phyloP scores from a whole-genome alignment of 164 flowering plant species.

The Hamamelis virginiana region DNA sequence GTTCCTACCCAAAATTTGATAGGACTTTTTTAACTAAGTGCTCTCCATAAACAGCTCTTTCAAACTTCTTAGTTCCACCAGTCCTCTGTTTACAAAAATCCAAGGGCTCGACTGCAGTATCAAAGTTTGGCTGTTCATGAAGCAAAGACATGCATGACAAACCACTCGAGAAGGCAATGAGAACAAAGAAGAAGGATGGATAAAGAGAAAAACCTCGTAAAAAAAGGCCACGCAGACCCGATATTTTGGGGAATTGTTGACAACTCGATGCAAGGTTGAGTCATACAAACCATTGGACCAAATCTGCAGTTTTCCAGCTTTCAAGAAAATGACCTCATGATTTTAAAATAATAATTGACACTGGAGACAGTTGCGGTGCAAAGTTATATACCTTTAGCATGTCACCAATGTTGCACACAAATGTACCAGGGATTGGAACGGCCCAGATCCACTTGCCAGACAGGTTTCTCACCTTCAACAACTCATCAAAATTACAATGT shows the following conservation, averaged over 20 bases:
- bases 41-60: constrained; percentile 72
- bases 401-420: constrained; percentile 97
- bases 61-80: constrained; percentile 57
- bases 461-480: constrained; percentile 72
- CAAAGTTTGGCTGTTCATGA: constrained; percentile 66
- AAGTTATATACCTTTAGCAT: constrained; percentile 76
- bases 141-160: constrained; percentile 10
- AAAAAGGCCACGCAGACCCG: constrained; percentile 84
- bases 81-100: constrained; percentile 58
- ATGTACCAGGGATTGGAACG: constrained; percentile 82
- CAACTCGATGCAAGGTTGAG: constrained; percentile 80
- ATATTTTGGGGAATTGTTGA: constrained; percentile 59
- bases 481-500: background rate
- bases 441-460: constrained; percentile 94
- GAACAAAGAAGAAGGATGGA: background rate
- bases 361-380: background rate
- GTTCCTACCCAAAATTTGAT: constrained; percentile 54
- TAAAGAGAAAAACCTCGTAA: constrained; percentile 59
- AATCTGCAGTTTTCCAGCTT: constrained; percentile 45
- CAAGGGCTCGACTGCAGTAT: constrained; percentile 73
- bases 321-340: background rate
- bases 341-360: background rate
- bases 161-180: background rate
- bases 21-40: constrained; percentile 76
- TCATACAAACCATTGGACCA: constrained; percentile 82